A percentile compares a stretch with the other conserved stretches of the same genome.
These are phyloP conservation scores for Serendipita sp. DNA, from an alignment of 768 basidiomycete species.

Conservation along the genomic window DNA sequence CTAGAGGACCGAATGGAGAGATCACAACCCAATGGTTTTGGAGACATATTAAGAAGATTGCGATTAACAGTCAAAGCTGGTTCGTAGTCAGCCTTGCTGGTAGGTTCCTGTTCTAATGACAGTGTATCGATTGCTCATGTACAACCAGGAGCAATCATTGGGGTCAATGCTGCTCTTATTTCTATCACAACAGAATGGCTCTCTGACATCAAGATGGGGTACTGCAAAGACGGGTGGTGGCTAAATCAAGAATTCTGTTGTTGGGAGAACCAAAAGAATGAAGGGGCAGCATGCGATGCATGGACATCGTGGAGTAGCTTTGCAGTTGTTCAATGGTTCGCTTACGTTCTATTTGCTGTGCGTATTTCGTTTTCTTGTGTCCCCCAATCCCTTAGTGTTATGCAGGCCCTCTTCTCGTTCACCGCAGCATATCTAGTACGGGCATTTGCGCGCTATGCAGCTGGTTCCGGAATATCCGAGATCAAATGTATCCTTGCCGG, in stretches of 20 bases:
- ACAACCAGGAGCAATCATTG: constrained; percentile 66
- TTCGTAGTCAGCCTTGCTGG: constrained; percentile 82
- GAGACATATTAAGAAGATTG: constrained; percentile 40
- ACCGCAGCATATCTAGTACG: constrained; percentile 78
- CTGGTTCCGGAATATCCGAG: constrained; percentile 95
- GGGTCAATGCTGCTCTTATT: constrained; percentile 84
- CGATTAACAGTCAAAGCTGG: constrained; percentile 76
- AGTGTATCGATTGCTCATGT: constrained; percentile 3
- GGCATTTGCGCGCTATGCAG: constrained; percentile 83
- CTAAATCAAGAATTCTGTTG: constrained; percentile 96
- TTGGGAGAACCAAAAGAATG: constrained; percentile 81
- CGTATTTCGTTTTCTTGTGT: constrained; percentile 19
- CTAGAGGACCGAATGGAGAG: constrained; percentile 33
- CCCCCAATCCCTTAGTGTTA: constrained; percentile 3
- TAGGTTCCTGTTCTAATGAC: constrained; percentile 25
- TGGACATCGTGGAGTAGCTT: constrained; percentile 84
- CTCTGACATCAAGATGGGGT: constrained; percentile 94
- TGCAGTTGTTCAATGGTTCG: constrained; percentile 55
- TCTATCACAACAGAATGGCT: constrained; percentile 96
- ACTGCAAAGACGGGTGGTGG: constrained; percentile 97
- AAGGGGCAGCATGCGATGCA: constrained; percentile 66
- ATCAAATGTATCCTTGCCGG: constrained; percentile 97
- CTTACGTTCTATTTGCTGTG: constrained; percentile 84
- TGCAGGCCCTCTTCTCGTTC: constrained; percentile 65
- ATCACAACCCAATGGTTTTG: constrained; percentile 42